A percentile compares a stretch with the other conserved stretches of the same genome.
phyloP scores from a whole-genome alignment of 1,284 basidiomycete genomes.

The Limonomyces culmigenus region DNA sequence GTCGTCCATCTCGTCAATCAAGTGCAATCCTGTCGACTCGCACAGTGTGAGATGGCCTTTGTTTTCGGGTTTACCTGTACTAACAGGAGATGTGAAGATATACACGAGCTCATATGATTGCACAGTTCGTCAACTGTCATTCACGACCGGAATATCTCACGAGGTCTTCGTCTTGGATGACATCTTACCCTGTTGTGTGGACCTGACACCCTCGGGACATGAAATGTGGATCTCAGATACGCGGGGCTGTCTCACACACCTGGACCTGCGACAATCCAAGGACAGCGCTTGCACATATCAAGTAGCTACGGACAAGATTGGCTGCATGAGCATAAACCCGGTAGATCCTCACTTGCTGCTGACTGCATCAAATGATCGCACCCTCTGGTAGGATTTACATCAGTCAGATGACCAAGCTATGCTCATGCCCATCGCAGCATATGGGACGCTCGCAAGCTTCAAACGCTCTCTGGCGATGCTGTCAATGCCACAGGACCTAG shows the following conservation, averaged over 20 bases:
- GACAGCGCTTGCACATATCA: constrained; percentile 36
- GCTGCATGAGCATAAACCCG: constrained; percentile 61
- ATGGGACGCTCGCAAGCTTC: constrained; percentile 59
- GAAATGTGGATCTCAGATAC: constrained; percentile 72
- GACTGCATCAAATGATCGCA: constrained; percentile 56
- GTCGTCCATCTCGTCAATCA: constrained; percentile 61
- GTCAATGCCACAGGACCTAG: constrained; percentile 9
- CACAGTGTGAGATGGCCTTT: constrained; percentile 33
- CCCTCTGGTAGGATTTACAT: constrained; percentile 32
- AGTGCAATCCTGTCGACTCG: constrained; percentile 53
- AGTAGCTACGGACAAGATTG: constrained; percentile 56
- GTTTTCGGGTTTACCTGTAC: constrained; percentile 1
- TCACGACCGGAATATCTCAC: constrained; percentile 45
- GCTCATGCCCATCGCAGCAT: constrained; percentile 24
- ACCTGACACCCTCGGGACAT: constrained; percentile 43
- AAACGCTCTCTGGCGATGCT: constrained; percentile 18
- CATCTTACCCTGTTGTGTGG: constrained; percentile 44
- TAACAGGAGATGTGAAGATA: constrained; percentile 28
- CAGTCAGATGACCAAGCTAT: neutral
- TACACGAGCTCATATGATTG: constrained; percentile 69
- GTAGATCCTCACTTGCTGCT: constrained; percentile 44
- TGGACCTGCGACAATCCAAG: constrained; percentile 50
- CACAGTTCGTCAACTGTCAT: constrained; percentile 53
- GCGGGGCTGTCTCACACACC: constrained; percentile 46
- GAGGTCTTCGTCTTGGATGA: constrained; percentile 50